These are phyloP conservation scores for Mycosphaerella sp. DNA, from an alignment of 2,329 filamentous ascomycete species.

Conservation along the genomic window DNA sequence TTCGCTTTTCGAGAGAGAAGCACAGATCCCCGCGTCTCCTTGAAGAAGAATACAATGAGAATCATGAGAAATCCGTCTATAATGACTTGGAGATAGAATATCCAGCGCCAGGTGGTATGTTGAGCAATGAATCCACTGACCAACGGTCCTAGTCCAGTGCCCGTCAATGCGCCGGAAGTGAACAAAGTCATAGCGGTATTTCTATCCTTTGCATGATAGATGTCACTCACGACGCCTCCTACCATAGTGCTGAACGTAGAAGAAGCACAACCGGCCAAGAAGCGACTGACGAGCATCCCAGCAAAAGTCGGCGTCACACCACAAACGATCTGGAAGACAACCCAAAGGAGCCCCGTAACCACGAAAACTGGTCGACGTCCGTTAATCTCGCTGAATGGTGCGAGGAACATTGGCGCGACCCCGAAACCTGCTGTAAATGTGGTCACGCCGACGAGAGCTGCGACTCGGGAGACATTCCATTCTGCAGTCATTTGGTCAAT, in stretches of 20 bases:
- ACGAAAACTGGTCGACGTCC: slow-evolving; percentile 80
- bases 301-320: slow-evolving; percentile 63
- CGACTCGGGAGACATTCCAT: slow-evolving; percentile 60
- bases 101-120: slow-evolving; percentile 70
- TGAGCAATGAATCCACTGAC: slow-evolving; percentile 64
- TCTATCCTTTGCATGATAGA: slow-evolving; percentile 70
- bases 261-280: slow-evolving; percentile 70
- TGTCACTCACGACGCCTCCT: slow-evolving; percentile 82
- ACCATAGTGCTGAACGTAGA: slow-evolving; percentile 83
- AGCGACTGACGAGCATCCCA: slow-evolving; percentile 69
- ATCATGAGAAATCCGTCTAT: slow-evolving; percentile 57
- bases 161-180: slow-evolving; percentile 68
- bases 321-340: slow-evolving; percentile 65
- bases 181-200: slow-evolving; percentile 91
- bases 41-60: slow-evolving; percentile 63
- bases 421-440: slow-evolving; percentile 77
- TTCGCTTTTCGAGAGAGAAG: slow-evolving; percentile 69
- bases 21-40: slow-evolving; percentile 76
- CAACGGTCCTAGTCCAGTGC: slow-evolving; percentile 73
- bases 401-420: slow-evolving; percentile 77
- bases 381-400: slow-evolving; percentile 76
- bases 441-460: slow-evolving; percentile 69
- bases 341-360: slow-evolving; percentile 63
- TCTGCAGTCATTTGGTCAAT: slow-evolving; percentile 58
- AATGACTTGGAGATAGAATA: slow-evolving; percentile 81